These are phyloP conservation scores for Carex littledalei DNA, from an alignment of 176 grass and related monocot genomes.

Conservation along the genomic window DNA sequence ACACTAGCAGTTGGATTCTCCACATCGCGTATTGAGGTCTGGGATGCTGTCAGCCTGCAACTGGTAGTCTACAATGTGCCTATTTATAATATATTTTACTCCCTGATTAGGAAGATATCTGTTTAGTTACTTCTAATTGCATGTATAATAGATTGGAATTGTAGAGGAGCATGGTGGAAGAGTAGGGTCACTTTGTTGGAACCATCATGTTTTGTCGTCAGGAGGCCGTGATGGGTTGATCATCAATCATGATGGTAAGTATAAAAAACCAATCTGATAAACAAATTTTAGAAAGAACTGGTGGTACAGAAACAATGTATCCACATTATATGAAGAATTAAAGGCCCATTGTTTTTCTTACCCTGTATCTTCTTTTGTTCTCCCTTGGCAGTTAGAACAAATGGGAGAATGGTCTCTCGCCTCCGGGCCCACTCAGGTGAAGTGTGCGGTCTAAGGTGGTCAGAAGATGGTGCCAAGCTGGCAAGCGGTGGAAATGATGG, in stretches of 20 bases:
- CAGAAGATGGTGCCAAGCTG: conserved; percentile 12
- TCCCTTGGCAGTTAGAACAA: conserved; percentile 24
- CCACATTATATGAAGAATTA: not conserved
- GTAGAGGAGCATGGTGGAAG: conserved; percentile 28
- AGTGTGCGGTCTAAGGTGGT: conserved; percentile 35
- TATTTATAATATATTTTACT: not conserved
- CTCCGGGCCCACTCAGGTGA: conserved; percentile 25
- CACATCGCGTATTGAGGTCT: conserved; percentile 30
- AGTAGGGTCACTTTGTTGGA: conserved; percentile 41
- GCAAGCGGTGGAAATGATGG: conserved; percentile 36
- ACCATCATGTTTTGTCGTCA: conserved; percentile 26
- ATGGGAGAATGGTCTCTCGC: not conserved
- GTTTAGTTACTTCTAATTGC: not conserved
- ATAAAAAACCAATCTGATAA: not conserved
- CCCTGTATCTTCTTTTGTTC: not conserved
- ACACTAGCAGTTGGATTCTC: conserved; percentile 34
- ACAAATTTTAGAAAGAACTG: not conserved
- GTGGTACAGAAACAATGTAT: not conserved
- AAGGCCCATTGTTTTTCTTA: not conserved
- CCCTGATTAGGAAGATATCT: not conserved
- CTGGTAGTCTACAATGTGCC: conserved; percentile 16
- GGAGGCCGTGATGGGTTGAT: conserved; percentile 32
- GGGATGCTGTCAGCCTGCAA: conserved; percentile 18
- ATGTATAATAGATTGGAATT: conserved; percentile 27
- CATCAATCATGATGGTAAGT: conserved; percentile 37